Base-by-base conservation (phyloP, 208 protist species). In the Wallacemonas sp. region DNA sequence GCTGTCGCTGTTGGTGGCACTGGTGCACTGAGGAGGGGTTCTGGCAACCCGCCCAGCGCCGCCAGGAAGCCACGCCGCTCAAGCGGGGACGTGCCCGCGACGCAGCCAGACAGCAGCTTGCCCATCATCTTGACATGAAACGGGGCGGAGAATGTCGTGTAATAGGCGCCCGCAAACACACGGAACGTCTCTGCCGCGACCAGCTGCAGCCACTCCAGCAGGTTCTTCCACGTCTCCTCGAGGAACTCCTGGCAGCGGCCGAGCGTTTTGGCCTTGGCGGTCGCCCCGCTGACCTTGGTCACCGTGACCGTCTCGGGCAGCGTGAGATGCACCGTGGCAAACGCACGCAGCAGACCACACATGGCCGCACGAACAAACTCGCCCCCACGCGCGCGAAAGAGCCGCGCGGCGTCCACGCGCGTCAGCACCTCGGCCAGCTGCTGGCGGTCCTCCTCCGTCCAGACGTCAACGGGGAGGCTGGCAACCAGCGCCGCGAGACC, bases 321-420 rank as follows among this genome's bases (percentile, higher is more conserved):
- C 21, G 66, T 43, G 11, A 98, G 61, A 5, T 68, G 44, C 34
- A 72, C 65, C 5, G 44, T 36, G 16, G 95, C 85, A 19, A 96
- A 81, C 8, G 83, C 76, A 29, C 91, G 64, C 34, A 99, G 78
- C 44, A 99, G 68, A 19, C 68, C 62, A 67, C 94, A 98, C 61
- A 92, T 90, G 16, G 94, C 96, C 24, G 92, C 78, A 39, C 97
- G 88, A 29, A 98, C 84, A 41, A 93, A 85, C 66, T 96, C 90
- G n/a, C 96, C 97, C 39, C 97, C 97, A 39, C 95, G 90, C 1
- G 94, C 92, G 67, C 95, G 84, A 72, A 98, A 99, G 49, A 98
- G 74, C n/a, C 92, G 90, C 30, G 85, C 85, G 29, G 85, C 80
- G 67, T 98, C 96, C 17, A 99, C 65, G 11, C 81, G 76, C 19